Base-by-base conservation (phyloP, 2,329 filamentous ascomycete genomes). In the Aspergillus oerlinghausenensis region DNA sequence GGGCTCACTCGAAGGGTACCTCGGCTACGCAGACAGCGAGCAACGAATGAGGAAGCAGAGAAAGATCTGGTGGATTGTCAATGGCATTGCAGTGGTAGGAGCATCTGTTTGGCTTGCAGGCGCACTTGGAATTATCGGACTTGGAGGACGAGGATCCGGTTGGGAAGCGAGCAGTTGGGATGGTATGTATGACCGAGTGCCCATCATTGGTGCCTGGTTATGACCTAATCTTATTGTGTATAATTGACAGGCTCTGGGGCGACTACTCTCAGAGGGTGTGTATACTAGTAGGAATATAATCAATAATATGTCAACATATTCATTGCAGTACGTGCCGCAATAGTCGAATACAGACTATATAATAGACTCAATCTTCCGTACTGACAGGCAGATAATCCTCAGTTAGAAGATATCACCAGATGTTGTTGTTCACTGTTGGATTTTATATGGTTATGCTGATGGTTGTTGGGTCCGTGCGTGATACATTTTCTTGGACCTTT, bases 101-200 rank as follows among this genome's bases (percentile, higher is more conserved):
- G 81, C 85, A 7, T 81, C 76, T 0, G 55, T 92, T n/a, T 97
- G 92, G 92, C 84, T 92, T 52, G 86, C 87, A 0, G 92, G 92
- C 3, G 88, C 89, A 0, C 72, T 97, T 35, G 90, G 89, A 0
- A 79, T 96, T 17, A 85, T 96, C 8, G 91, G 88, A 2, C 80
- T 83, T 60, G 89, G 83, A 1, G 92, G 91, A 0, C 73, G 79
- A 59, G 86, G 84, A 1, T 77, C 82, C 3, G 91, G 91, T 0
- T 97, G 92, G 91, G 80, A 96, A 54, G 90, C 85, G 2, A 88
- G 81, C 63, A 81, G 89, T 51, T 96, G 93, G 73, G 88, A 97
- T 76, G 82, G 85, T 51, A 78, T 96, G 61, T 92, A 86, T 70
- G 77, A 73, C 59, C 79, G 78, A 52, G 78, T 88, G 45, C 86